Conservation (phyloP, 1,284 basidiomycete species). For the Phylloporus sp. region DNA sequence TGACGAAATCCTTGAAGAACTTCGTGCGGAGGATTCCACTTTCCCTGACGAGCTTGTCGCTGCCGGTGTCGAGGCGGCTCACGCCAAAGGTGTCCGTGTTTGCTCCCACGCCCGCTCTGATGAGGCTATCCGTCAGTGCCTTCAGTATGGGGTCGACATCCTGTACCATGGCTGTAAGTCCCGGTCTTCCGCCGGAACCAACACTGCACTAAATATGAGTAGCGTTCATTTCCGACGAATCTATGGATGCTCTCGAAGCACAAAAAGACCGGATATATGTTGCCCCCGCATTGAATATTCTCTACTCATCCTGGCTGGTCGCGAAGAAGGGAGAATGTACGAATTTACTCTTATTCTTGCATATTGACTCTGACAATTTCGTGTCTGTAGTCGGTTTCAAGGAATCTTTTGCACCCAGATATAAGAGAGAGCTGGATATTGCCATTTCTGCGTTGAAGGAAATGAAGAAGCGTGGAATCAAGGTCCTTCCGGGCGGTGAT, state of each 20-base stretch:
- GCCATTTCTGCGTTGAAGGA: constrained; percentile 38
- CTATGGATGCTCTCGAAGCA: constrained; percentile 37
- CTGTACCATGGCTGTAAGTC: constrained; percentile 33
- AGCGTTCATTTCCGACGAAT: constrained; percentile 40
- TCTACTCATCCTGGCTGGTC: constrained; percentile 32
- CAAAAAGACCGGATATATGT: constrained; percentile 38
- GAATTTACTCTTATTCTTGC: not conserved
- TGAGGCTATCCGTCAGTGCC: constrained; percentile 31
- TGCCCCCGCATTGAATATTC: constrained; percentile 37
- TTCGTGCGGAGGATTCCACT: constrained; percentile 40
- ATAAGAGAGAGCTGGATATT: constrained; percentile 36
- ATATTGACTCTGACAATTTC: not conserved
- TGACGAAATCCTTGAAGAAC: constrained; percentile 39
- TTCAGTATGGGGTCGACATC: constrained; percentile 40
- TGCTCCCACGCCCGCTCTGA: constrained; percentile 41
- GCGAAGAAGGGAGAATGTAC: constrained; percentile 30
- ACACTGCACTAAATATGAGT: not conserved
- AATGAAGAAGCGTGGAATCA: constrained; percentile 39
- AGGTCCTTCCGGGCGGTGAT: constrained; percentile 37
- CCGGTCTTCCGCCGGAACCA: not conserved
- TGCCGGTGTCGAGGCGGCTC: constrained; percentile 36
- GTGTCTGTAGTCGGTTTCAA: constrained; percentile 27
- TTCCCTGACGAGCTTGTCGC: constrained; percentile 38
- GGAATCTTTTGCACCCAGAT: constrained; percentile 24
- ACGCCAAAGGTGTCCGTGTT: constrained; percentile 36